These are phyloP conservation scores for Cerioporus squamosus DNA, from an alignment of 1,284 basidiomycete species.

Conservation along the genomic window DNA sequence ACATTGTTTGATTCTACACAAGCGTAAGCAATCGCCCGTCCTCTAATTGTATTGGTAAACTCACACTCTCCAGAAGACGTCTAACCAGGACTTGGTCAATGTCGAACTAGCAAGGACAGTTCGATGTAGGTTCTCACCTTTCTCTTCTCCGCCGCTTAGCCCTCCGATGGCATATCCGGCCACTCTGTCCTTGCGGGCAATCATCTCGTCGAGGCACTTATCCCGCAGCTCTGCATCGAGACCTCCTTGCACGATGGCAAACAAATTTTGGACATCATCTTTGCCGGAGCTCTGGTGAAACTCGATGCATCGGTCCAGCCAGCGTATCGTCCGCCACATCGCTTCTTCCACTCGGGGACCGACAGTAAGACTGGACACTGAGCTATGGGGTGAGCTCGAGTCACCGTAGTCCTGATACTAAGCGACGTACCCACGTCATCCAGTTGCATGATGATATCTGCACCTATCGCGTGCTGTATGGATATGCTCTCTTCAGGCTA, in stretches of 20 bases:
- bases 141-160: conserved; percentile 85
- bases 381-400: not conserved
- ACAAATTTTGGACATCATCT: conserved; percentile 72
- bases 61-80: conserved; percentile 85
- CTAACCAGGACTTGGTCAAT: conserved; percentile 42
- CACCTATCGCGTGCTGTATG: conserved; percentile 86
- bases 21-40: conserved; percentile 20
- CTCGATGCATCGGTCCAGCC: conserved; percentile 85
- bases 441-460: conserved; percentile 91
- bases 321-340: conserved; percentile 80
- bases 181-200: conserved; percentile 68
- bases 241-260: conserved; percentile 89
- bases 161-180: conserved; percentile 87
- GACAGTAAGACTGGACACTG: conserved; percentile 74
- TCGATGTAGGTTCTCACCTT: conserved; percentile 51
- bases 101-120: too few relatives aligned
- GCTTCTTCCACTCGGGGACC: conserved; percentile 83
- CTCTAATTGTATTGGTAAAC: conserved; percentile 29
- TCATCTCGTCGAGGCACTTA: conserved; percentile 80
- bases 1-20: conserved; percentile 76
- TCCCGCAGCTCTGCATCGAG: conserved; percentile 71
- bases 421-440: conserved; percentile 78
- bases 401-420: too few relatives aligned
- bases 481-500: conserved; percentile 85
- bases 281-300: conserved; percentile 71